phyloP scores from a whole-genome alignment of 2,329 filamentous ascomycete species.

The Penicillium sp. region DNA sequence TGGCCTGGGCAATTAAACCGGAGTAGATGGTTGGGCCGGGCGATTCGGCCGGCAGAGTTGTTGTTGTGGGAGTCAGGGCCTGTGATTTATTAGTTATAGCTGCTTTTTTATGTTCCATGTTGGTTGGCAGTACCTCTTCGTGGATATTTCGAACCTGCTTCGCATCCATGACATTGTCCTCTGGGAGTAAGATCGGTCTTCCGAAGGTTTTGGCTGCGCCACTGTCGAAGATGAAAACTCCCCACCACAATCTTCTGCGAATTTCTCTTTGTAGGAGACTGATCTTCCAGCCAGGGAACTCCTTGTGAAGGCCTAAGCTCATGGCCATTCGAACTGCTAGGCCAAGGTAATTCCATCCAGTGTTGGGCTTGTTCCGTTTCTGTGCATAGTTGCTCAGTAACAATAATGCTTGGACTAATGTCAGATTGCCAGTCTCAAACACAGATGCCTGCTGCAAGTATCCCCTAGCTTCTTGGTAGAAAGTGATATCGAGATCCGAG shows the following conservation, averaged over 20 bases:
- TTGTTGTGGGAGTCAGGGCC: constrained; percentile 35
- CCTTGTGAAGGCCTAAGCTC: constrained; percentile 51
- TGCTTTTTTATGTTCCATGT: neutral
- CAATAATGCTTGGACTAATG: constrained; percentile 48
- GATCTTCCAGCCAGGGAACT: constrained; percentile 49
- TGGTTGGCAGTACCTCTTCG: constrained; percentile 32
- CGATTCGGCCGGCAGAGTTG: constrained; percentile 37
- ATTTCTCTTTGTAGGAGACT: constrained; percentile 44
- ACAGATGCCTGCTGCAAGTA: constrained; percentile 46
- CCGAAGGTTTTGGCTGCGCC: constrained; percentile 53
- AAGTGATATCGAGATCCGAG: constrained; percentile 45
- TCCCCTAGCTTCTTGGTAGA: constrained; percentile 48
- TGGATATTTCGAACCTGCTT: constrained; percentile 47
- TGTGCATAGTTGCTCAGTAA: constrained; percentile 52
- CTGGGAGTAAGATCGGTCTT: constrained; percentile 48
- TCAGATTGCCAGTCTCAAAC: constrained; percentile 51
- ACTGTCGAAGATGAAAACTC: constrained; percentile 48
- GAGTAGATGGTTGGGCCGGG: constrained; percentile 45
- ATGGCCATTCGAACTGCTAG: constrained; percentile 51
- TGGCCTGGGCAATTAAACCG: constrained; percentile 42
- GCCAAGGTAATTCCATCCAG: constrained; percentile 50
- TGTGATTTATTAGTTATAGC: neutral
- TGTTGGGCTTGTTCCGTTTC: constrained; percentile 53
- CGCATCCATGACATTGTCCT: constrained; percentile 45
- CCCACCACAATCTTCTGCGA: constrained; percentile 43